Evolutionary conservation across 306 rosid species (phyloP), one percentile per base, ranked within the genome.

Genomic region (Argentina anserina): DNA sequence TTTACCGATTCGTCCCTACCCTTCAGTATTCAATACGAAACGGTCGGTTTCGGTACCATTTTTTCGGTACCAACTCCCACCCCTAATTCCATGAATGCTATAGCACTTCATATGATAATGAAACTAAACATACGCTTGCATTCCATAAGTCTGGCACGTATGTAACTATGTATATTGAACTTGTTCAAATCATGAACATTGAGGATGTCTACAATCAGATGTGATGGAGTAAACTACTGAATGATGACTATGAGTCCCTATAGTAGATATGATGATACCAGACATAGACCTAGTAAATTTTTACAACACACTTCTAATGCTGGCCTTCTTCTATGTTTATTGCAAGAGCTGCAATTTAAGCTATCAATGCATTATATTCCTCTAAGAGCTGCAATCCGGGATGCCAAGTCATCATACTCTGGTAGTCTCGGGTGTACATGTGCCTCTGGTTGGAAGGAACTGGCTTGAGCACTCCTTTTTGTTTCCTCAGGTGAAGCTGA

Each of bases 361-460:
- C 40, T 18, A 63, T 7, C 46, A 29, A 9, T 37, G 29, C 68
- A 20, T 63, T 29, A 63, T 42, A 69, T 80, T 42, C 79, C 74
- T 45, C 76, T 87, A 8, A 89, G 85, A 71, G 95, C 82, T 40
- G 81, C 81, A 47, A 94, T 36, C 28, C 78, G 85, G 56, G 89
- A 87, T 25, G 76, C 84, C 45, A 94, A 75, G 23, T 91, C 89
- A 45, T 94, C 97, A 52, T 83, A 94, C 40, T 91, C 97, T 0
- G 96, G 97, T 55, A 87, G 85, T 73, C 81, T 90, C 2, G 96
- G 91, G 73, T 87, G 91, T 59, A 84, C 91, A 39, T 55, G 85
- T 13, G 72, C 77, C 14, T 76, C 87, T n/a, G 91, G 84, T 43
- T 43, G 75, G 0, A 84, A 72, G 64, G 90, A 85, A 46, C 11